phyloP scores from a whole-genome alignment of 108 stramenopile species.

The Chaetoceros tenuissimus region DNA sequence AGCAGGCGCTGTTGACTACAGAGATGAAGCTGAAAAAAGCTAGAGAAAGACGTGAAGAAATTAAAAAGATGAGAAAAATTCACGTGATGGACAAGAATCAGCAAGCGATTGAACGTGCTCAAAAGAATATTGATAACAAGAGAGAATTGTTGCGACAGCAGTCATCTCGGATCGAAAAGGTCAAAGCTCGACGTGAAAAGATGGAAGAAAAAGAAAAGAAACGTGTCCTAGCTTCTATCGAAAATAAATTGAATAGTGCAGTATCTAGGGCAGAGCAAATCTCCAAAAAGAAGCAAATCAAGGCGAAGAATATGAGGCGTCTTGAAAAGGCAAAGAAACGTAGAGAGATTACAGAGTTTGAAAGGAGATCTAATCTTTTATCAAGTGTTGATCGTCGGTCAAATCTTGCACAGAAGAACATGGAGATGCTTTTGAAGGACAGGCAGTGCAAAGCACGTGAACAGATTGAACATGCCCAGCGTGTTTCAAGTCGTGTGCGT shows the following conservation, averaged over 20 bases:
- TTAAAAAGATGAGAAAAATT: too few relatives aligned
- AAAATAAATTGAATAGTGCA: neutral
- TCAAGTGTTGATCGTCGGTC: neutral
- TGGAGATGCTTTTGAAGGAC: neutral
- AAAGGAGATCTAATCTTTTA: neutral
- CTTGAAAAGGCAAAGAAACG: neutral
- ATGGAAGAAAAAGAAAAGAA: neutral
- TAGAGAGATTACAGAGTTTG: neutral
- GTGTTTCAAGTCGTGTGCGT: neutral
- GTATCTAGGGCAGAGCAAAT: neutral
- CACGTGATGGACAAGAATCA: too few relatives aligned
- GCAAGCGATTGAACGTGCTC: too few relatives aligned
- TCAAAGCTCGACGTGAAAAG: neutral
- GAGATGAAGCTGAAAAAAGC: too few relatives aligned
- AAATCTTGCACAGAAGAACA: neutral
- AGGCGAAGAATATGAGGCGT: neutral
- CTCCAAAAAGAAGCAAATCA: neutral
- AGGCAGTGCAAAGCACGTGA: neutral
- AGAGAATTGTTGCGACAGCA: too few relatives aligned
- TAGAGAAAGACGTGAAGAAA: too few relatives aligned
- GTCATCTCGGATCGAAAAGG: too few relatives aligned
- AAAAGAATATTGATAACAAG: too few relatives aligned
- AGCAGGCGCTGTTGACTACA: too few relatives aligned
- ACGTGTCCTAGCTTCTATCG: neutral
- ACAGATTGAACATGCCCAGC: constrained; percentile 1